These are phyloP conservation scores for Microdochium nivale DNA, from an alignment of 2,329 filamentous ascomycete genomes.

Conservation along the genomic window DNA sequence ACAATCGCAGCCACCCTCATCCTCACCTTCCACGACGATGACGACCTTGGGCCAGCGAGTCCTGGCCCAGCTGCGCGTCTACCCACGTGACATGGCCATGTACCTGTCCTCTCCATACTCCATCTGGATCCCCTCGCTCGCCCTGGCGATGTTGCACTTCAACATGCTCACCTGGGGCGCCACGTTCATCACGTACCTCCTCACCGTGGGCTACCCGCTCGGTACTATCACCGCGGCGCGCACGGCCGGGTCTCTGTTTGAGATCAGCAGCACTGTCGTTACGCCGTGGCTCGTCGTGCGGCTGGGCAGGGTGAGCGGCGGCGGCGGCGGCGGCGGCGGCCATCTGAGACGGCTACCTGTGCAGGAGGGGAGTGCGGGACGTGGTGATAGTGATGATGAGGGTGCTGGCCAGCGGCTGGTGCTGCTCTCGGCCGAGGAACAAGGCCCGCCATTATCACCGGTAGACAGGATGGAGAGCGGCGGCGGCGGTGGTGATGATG, in stretches of 20 bases:
- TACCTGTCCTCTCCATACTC: slow-evolving; percentile 22
- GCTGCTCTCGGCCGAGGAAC: slow-evolving; percentile 4
- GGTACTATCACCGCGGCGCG: slow-evolving; percentile 36
- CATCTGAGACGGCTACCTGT: too few relatives aligned
- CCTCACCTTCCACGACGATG: slow-evolving; percentile 21
- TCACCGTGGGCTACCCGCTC: slow-evolving; percentile 38
- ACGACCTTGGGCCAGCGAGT: slow-evolving; percentile 40
- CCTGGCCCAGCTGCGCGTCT: slow-evolving; percentile 18
- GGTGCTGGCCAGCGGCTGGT: background rate
- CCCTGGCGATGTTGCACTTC: slow-evolving; percentile 41
- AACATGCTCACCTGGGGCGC: slow-evolving; percentile 46
- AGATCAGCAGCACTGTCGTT: slow-evolving; percentile 42
- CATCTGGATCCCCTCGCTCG: slow-evolving; percentile 36
- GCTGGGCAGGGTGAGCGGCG: slow-evolving; percentile 14
- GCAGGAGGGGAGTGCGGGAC: background rate
- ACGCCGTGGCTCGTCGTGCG: slow-evolving; percentile 38
- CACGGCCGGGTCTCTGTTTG: slow-evolving; percentile 37
- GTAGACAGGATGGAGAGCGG: too few relatives aligned
- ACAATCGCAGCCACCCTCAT: slow-evolving; percentile 25
- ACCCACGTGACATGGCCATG: slow-evolving; percentile 19
- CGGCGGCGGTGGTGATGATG: slow-evolving; percentile 4
- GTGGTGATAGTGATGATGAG: background rate
- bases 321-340: background rate
- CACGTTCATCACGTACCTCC: slow-evolving; percentile 46
- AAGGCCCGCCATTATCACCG: slow-evolving; percentile 6